These are phyloP conservation scores for Blastomyces emzantsi DNA, from an alignment of 2,329 filamentous ascomycete genomes.

Conservation along the genomic window DNA sequence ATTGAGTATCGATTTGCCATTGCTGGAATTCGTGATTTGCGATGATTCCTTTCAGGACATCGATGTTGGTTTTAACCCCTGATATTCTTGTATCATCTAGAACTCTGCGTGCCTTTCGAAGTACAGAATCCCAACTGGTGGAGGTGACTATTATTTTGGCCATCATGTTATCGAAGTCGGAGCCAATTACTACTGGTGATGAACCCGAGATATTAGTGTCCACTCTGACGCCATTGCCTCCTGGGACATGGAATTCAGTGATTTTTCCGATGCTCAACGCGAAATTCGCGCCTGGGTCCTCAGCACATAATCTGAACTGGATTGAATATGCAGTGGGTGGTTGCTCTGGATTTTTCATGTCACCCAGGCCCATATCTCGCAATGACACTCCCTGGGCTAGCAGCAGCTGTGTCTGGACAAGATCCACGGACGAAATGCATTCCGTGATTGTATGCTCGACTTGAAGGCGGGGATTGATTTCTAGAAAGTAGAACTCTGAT, in stretches of 20 bases:
- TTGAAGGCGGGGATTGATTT: slow-evolving; percentile 53
- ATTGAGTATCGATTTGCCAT: slow-evolving; percentile 46
- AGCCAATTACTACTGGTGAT: slow-evolving; percentile 39
- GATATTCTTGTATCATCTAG: slow-evolving; percentile 47
- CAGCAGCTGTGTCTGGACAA: slow-evolving; percentile 48
- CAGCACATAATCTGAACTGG: slow-evolving; percentile 50
- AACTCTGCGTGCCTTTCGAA: slow-evolving; percentile 47
- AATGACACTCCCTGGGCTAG: slow-evolving; percentile 45
- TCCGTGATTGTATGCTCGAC: slow-evolving; percentile 57
- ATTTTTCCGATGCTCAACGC: slow-evolving; percentile 54
- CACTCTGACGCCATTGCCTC: slow-evolving; percentile 49
- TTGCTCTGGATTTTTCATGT: slow-evolving; percentile 22
- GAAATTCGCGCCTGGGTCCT: slow-evolving; percentile 46
- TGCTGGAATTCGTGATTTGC: slow-evolving; percentile 42
- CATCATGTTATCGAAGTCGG: slow-evolving; percentile 51
- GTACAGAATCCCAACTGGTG: slow-evolving; percentile 42
- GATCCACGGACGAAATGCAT: slow-evolving; percentile 44
- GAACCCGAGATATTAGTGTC: slow-evolving; percentile 46
- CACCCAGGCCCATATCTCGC: slow-evolving; percentile 27
- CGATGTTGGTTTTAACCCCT: slow-evolving; percentile 52
- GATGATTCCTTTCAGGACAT: slow-evolving; percentile 47
- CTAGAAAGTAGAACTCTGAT: slow-evolving; percentile 49
- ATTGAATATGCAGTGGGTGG: slow-evolving; percentile 42
- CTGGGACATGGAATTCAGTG: slow-evolving; percentile 45
- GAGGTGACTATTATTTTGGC: slow-evolving; percentile 53